These are phyloP conservation scores for Willaertia magna DNA, from an alignment of 208 protist genomes.

Conservation along the genomic window DNA sequence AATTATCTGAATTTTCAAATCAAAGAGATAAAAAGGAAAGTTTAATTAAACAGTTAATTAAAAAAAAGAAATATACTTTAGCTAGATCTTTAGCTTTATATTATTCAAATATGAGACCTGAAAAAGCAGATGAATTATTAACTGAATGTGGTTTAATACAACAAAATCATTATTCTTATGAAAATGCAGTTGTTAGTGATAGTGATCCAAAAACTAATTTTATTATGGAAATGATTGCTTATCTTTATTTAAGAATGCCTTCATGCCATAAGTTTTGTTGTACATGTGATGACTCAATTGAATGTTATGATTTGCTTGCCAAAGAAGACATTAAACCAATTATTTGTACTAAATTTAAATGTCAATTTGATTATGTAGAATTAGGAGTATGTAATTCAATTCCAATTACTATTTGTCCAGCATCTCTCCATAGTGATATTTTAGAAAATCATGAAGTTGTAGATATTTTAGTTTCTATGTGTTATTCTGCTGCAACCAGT, in stretches of 20 bases:
- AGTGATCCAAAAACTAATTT: not conserved
- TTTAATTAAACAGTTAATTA: not conserved
- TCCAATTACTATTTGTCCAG: not conserved
- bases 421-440: not conserved
- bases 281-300: not conserved
- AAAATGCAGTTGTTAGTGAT: not conserved
- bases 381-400: not conserved
- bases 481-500: not conserved
- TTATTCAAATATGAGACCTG: not conserved
- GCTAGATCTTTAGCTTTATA: not conserved
- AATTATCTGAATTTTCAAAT: not conserved
- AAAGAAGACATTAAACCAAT: not conserved
- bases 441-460: not conserved
- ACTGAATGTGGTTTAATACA: not conserved
- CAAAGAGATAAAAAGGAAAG: not conserved
- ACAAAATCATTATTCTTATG: not conserved
- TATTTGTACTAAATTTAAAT: conserved; percentile 8
- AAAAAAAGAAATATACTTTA: not conserved
- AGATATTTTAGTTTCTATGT: not conserved
- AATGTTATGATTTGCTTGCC: not conserved
- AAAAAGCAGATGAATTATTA: not conserved
- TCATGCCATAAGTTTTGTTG: not conserved
- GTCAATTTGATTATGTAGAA: conserved; percentile 9
- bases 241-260: not conserved
- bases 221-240: not conserved